phyloP scores from a whole-genome alignment of 1,139 yeast genomes.

The Yamadazyma buinensis region DNA sequence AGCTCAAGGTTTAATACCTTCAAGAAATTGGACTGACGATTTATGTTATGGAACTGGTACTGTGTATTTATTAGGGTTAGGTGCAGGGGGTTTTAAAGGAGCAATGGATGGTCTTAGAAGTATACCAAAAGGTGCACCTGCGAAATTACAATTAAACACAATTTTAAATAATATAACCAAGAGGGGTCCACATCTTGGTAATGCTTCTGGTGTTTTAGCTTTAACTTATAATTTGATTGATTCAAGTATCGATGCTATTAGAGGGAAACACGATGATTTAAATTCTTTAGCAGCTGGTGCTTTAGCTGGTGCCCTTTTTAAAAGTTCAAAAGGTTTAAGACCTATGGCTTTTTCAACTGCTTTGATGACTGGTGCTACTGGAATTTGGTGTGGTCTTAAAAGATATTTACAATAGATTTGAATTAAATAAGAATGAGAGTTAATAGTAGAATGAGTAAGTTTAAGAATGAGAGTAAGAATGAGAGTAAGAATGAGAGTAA shows the following conservation, averaged over 20 bases:
- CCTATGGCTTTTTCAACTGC: constrained; percentile 89
- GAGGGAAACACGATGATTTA: constrained; percentile 84
- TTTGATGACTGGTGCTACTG: constrained; percentile 86
- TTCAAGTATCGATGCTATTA: constrained; percentile 68
- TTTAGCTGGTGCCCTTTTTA: constrained; percentile 86
- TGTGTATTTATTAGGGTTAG: constrained; percentile 74
- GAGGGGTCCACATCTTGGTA: constrained; percentile 94
- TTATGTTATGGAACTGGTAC: constrained; percentile 98
- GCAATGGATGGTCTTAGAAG: constrained; percentile 77
- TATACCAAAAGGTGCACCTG: constrained; percentile 70
- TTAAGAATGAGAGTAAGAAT: too few species aligned
- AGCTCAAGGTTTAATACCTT: constrained; percentile 84
- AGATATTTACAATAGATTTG: constrained; percentile 32
- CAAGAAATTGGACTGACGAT: constrained; percentile 96
- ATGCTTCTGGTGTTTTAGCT: constrained; percentile 92
- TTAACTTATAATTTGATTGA: constrained; percentile 82
- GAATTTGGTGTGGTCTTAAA: constrained; percentile 88
- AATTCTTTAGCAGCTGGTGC: constrained; percentile 91
- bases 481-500: too few species aligned
- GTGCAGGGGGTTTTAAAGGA: constrained; percentile 87
- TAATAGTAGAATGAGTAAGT: too few species aligned
- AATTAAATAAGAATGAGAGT: too few species aligned
- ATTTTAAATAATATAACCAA: constrained; percentile 88
- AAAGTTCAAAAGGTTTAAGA: constrained; percentile 76
- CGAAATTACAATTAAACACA: constrained; percentile 81